Evolutionary conservation across 1,284 basidiomycete genomes (phyloP), one percentile per base, ranked within the genome.

Genomic region (Moesziomyces aphidis): DNA sequence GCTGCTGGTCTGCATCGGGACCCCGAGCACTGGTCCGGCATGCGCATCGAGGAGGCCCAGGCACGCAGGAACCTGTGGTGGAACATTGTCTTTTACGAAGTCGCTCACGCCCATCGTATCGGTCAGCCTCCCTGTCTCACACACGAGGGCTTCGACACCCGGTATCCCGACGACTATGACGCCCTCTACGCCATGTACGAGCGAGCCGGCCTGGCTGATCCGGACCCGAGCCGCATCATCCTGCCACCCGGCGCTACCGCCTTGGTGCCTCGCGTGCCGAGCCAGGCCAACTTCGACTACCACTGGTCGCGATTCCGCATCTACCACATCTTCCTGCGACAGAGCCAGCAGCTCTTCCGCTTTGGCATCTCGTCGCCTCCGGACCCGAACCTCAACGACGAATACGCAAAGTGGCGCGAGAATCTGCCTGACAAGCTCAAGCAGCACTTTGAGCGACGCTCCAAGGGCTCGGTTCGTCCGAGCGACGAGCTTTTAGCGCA

Each of bases 1-100:
- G 76, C 77, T 17, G 79, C 79, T 42, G 78, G 78, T 47, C 61
- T 81, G 17, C 76, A 81, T 43, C 64, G 76, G 7, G 79, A 81
- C 39, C 72, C 78, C 9, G 64, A 61, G 44, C 75, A 80, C 44
- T 80, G 78, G 76, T 66, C 68, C 2, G 63, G 72, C 6, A 81
- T 81, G 66, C 62, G 75, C 23, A 70, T 59, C 55, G 76, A 78
- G 57, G 79, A 81, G 50, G 70, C 78, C 9, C 74, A 80, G 55
- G 71, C 73, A 17, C 63, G 79, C 4, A 55, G 76, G 21, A 78
- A 76, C 22, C 57, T 79, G 7, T 81, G 78, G 73, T 79, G 71
- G 68, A 70, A 70, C 57, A 68, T 76, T 31, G 74, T 76, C 45
- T 78, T 72, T 21, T 73, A 58, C 54, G 70, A 73, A 43, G 68